Base-by-base conservation (phyloP, 2,329 filamentous ascomycete species). In the Venturia asperata region DNA sequence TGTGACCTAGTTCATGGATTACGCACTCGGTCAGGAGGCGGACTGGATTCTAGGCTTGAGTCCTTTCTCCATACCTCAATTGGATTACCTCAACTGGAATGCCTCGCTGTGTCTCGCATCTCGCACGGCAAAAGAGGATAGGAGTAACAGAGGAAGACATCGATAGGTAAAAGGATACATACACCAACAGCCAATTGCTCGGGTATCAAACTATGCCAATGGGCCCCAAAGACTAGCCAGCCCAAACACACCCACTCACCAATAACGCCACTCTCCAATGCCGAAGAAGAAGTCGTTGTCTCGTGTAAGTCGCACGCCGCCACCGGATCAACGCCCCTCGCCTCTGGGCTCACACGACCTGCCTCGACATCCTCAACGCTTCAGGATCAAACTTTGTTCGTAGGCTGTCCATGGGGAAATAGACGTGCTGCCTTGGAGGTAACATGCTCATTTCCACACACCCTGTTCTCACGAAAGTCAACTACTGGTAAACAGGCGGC, bases 401-500 rank as follows among this genome's bases (percentile, higher is more conserved):
- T 3, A 58, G 17, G 52, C 17, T 15, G 17, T 58, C 30, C 19
- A 11, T 15, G 10, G 52, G 52, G 15, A 37, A 37, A 19, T 37
- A 5, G 4, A n/a, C 2, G 2, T 58, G 30, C 52, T 10, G 52
- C 27, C 30, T 37, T 5, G 27, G 7, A 6, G 27, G 47, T 27
- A 27, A 27, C 2, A n/a, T 27, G 5, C 1, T 58, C 52, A n/a
- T 37, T 37, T 37, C 52, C 52, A 58, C 17, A n/a, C 52, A 34
- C 15, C 52, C 52, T 58, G 19, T 37, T 37, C 27, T 37, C 47
- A 52, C 11, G 13, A 27, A 52, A 24, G 52, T 58, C 52, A 58
- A 58, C 52, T 58, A 58, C 10, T 11, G 34, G 52, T 58, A 58
- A 37, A 58, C 52, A 58, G 52, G 52, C 27, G 52, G 52, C 19